A percentile compares a stretch with the other conserved stretches of the same genome.
Conservation (phyloP, 495 filamentous ascomycete genomes). For the Thozetella sp. region DNA sequence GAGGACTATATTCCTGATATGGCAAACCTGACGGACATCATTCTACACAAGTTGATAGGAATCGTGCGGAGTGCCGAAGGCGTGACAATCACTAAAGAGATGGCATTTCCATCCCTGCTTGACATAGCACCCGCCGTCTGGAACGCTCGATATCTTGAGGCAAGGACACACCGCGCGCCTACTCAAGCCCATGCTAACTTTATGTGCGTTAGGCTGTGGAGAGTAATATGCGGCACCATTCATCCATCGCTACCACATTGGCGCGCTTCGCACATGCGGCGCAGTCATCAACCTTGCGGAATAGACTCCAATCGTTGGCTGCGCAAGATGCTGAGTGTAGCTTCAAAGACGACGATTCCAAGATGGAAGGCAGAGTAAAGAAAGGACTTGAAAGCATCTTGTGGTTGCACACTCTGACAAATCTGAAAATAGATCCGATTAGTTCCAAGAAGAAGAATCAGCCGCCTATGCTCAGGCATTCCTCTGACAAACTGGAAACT, state of each 20-base stretch:
- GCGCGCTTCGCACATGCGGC: background rate
- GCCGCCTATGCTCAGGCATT: too few species aligned
- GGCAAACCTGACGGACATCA: slow-evolving; percentile 28
- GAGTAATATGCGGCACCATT: background rate
- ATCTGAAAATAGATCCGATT: background rate
- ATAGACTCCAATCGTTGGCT: background rate
- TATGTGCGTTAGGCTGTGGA: background rate
- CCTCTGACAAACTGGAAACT: too few species aligned
- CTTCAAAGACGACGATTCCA: background rate
- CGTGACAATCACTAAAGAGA: slow-evolving; percentile 14
- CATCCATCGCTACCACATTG: slow-evolving; percentile 5
- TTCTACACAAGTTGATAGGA: slow-evolving; percentile 16
- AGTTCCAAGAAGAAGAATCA: background rate
- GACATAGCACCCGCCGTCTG: slow-evolving; percentile 45
- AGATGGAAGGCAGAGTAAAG: background rate
- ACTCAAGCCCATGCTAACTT: background rate
- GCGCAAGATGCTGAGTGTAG: background rate
- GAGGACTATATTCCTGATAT: slow-evolving; percentile 18
- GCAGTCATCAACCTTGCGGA: background rate
- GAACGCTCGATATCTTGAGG: slow-evolving; percentile 43
- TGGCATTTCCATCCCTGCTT: slow-evolving; percentile 27
- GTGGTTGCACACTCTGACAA: background rate
- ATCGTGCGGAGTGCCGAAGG: slow-evolving; percentile 10
- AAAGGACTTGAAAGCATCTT: background rate
- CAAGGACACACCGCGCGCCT: slow-evolving; percentile 4